Conservation (phyloP, 352 stramenopile genomes). For the Pseudoperonospora humuli region DNA sequence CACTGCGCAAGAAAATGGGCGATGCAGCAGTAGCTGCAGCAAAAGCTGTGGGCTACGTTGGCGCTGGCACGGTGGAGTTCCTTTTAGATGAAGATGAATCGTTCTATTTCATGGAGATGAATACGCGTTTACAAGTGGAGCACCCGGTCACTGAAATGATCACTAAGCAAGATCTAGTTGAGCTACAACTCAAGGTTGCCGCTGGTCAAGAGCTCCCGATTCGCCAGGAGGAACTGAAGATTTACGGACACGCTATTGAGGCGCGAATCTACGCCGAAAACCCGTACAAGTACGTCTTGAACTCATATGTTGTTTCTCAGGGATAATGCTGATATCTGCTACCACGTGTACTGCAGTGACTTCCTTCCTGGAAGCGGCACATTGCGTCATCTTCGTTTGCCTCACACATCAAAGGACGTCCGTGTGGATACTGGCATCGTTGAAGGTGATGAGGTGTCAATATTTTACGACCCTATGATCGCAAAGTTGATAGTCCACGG, state of each 20-base stretch:
- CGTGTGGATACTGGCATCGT: slow-evolving; percentile 87
- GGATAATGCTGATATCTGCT: slow-evolving; percentile 3
- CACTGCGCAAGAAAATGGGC: slow-evolving; percentile 82
- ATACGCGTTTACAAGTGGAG: slow-evolving; percentile 93
- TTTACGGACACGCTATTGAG: slow-evolving; percentile 88
- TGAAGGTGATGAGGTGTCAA: slow-evolving; percentile 85
- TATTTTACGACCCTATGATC: slow-evolving; percentile 94
- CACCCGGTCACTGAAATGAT: slow-evolving; percentile 90
- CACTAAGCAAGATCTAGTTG: slow-evolving; percentile 84
- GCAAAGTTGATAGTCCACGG: slow-evolving; percentile 91
- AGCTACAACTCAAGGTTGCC: slow-evolving; percentile 92
- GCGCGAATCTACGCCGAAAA: slow-evolving; percentile 93
- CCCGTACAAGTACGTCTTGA: slow-evolving; percentile 68
- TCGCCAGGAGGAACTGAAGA: slow-evolving; percentile 80
- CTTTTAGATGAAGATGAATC: slow-evolving; percentile 85
- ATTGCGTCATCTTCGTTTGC: slow-evolving; percentile 78
- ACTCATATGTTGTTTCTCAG: neutral
- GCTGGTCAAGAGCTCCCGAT: slow-evolving; percentile 87
- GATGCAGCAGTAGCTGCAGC: slow-evolving; percentile 83
- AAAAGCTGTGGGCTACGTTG: slow-evolving; percentile 88
- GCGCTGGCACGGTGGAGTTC: slow-evolving; percentile 92
- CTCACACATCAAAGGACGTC: slow-evolving; percentile 53
- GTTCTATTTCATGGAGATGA: slow-evolving; percentile 97
- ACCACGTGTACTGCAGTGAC: slow-evolving; percentile 33
- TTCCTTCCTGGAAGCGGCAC: slow-evolving; percentile 89